These are phyloP conservation scores for Fusarium tanahbumbuense DNA, from an alignment of 2,329 filamentous ascomycete species.

Conservation along the genomic window DNA sequence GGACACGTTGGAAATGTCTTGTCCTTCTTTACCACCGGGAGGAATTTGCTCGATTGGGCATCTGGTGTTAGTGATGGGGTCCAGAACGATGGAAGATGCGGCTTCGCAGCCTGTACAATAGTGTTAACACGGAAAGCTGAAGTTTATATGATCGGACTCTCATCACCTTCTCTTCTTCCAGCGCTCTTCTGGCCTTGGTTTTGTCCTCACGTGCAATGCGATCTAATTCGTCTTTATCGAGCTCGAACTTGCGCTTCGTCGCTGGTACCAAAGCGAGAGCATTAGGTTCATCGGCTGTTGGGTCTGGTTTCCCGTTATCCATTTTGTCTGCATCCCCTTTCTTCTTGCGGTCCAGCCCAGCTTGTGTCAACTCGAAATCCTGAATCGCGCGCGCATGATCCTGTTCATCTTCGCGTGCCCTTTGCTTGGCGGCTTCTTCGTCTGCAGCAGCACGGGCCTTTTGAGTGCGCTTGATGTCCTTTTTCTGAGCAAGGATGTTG, in stretches of 20 bases:
- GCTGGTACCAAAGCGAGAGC: conserved; percentile 35
- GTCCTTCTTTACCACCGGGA: conserved; percentile 67
- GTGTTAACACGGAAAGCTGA: conserved; percentile 20
- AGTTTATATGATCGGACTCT: not conserved
- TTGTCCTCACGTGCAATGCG: conserved; percentile 77
- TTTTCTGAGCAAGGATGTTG: conserved; percentile 90
- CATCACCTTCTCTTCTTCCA: conserved; percentile 77
- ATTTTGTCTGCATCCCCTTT: conserved; percentile 57
- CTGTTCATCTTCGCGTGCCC: conserved; percentile 73
- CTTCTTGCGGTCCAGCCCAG: conserved; percentile 65
- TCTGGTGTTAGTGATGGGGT: conserved; percentile 83
- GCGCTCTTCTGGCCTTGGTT: conserved; percentile 73
- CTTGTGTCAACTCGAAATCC: conserved; percentile 88
- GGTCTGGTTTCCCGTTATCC: not conserved
- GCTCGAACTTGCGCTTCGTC: conserved; percentile 76
- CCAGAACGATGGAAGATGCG: conserved; percentile 89
- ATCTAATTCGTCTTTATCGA: conserved; percentile 81
- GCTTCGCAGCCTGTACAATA: conserved; percentile 67
- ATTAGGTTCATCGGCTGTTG: conserved; percentile 10
- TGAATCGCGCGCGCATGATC: conserved; percentile 75
- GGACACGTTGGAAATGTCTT: conserved; percentile 83
- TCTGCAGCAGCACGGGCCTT: conserved; percentile 71
- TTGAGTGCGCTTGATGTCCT: conserved; percentile 87
- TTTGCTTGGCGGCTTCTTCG: conserved; percentile 71
- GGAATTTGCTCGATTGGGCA: conserved; percentile 58